Conservation (phyloP, 306 rosid species). For the Prunus mume region DNA sequence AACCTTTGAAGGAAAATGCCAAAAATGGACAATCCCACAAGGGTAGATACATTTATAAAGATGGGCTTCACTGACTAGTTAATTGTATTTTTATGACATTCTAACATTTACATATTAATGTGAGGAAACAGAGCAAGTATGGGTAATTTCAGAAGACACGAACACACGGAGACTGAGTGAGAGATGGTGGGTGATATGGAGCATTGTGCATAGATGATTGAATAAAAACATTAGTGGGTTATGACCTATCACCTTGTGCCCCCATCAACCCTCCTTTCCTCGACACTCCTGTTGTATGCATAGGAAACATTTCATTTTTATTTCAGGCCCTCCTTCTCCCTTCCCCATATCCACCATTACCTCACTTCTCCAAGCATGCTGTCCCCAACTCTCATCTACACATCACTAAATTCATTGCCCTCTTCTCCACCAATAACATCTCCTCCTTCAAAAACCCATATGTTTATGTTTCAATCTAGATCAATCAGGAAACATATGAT, state of each 20-base stretch:
- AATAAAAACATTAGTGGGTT: slow-evolving; percentile 54
- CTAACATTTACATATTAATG: background rate
- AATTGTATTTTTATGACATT: background rate
- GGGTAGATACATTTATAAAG: slow-evolving; percentile 21
- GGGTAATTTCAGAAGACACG: slow-evolving; percentile 23
- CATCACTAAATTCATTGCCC: slow-evolving; percentile 29
- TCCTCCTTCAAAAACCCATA: slow-evolving; percentile 11
- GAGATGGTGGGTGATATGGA: slow-evolving; percentile 32
- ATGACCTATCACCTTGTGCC: slow-evolving; percentile 50
- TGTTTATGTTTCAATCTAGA: too few species aligned
- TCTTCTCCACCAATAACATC: slow-evolving; percentile 24
- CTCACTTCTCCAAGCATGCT: slow-evolving; percentile 47
- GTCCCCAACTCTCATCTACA: slow-evolving; percentile 40
- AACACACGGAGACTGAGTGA: too few species aligned
- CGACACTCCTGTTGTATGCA: slow-evolving; percentile 60
- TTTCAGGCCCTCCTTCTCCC: slow-evolving; percentile 45
- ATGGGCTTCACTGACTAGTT: slow-evolving; percentile 17
- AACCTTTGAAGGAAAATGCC: slow-evolving; percentile 6
- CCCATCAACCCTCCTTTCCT: slow-evolving; percentile 47
- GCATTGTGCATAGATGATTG: slow-evolving; percentile 62
- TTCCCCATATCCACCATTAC: slow-evolving; percentile 51
- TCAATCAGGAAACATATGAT: too few species aligned
- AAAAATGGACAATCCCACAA: slow-evolving; percentile 29
- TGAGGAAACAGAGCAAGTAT: slow-evolving; percentile 24
- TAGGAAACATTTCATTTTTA: slow-evolving; percentile 68